Conservation (phyloP, 768 basidiomycete species). For the Clathrus columnatus region DNA sequence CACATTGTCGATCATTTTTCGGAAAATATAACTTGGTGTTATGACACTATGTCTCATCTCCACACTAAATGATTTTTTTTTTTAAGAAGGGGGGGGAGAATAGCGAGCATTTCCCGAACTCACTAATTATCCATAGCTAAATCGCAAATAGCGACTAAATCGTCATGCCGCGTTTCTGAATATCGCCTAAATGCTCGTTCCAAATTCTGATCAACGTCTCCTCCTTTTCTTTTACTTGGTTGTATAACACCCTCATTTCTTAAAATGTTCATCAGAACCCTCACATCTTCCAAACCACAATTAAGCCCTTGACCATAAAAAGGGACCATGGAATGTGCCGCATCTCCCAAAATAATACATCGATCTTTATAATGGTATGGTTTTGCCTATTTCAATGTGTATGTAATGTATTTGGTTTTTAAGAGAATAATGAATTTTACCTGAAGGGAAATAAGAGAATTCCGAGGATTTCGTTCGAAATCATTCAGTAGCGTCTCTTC, state of each 20-base stretch:
- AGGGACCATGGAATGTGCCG: conserved; percentile 98
- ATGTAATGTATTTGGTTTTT: conserved; percentile 9
- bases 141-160: conserved; percentile 83
- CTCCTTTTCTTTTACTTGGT: conserved; percentile 30
- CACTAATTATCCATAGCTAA: conserved; percentile 97
- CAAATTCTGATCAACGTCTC: conserved; percentile 45
- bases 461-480: conserved; percentile 79
- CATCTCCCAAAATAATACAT: conserved; percentile 84
- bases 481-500: conserved; percentile 66
- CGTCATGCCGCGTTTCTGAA: conserved; percentile 73
- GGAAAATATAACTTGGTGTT: conserved; percentile 68
- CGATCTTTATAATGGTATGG: conserved; percentile 90
- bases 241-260: conserved; percentile 55
- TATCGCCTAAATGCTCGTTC: conserved; percentile 66
- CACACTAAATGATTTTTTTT: conserved; percentile 38
- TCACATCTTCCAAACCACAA: conserved; percentile 95
- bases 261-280: conserved; percentile 72
- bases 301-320: conserved; percentile 97
- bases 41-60: conserved; percentile 94
- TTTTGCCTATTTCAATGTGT: conserved; percentile 42
- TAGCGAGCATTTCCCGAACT: conserved; percentile 26
- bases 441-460: conserved; percentile 86
- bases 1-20: conserved; percentile 70
- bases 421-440: conserved; percentile 32
- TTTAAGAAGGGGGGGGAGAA: background rate